A percentile compares a stretch with the other conserved stretches of the same genome.
These are phyloP conservation scores for Leishmania martiniquensis DNA, from an alignment of 208 protist genomes.

Conservation along the genomic window DNA sequence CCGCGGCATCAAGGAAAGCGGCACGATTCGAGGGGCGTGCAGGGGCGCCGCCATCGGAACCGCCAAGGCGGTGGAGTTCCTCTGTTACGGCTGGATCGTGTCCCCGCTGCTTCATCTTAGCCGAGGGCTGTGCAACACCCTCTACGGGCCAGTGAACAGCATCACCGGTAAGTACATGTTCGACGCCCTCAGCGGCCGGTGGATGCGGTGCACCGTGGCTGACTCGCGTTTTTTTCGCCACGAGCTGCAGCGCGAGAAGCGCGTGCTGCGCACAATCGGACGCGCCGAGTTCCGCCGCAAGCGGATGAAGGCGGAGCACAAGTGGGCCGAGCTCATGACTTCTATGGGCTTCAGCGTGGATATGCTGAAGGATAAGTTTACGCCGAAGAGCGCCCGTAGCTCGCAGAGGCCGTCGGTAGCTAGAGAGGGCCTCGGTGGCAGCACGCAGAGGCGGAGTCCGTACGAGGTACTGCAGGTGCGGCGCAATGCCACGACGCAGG, in stretches of 20 bases:
- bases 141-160: slow-evolving; percentile 69
- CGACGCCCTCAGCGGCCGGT: slow-evolving; percentile 73
- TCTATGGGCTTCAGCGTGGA: slow-evolving; percentile 84
- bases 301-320: slow-evolving; percentile 58
- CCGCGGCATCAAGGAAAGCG: slow-evolving; percentile 33
- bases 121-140: slow-evolving; percentile 60
- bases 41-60: slow-evolving; percentile 23
- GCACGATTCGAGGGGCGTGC: slow-evolving; percentile 21
- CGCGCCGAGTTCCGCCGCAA: slow-evolving; percentile 76
- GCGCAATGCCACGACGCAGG: slow-evolving; percentile 55
- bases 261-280: slow-evolving; percentile 73
- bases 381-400: background rate
- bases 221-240: slow-evolving; percentile 48
- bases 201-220: slow-evolving; percentile 59
- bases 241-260: slow-evolving; percentile 67
- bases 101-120: slow-evolving; percentile 75
- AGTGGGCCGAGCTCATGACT: slow-evolving; percentile 58
- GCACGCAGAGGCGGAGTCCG: slow-evolving; percentile 43
- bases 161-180: slow-evolving; percentile 69
- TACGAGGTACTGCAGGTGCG: slow-evolving; percentile 79
- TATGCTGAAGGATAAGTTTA: slow-evolving; percentile 43
- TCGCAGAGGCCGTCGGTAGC: background rate
- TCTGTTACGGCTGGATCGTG: slow-evolving; percentile 66
- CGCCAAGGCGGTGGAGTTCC: slow-evolving; percentile 38
- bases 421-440: background rate